Evolutionary conservation across 1,139 yeast species (phyloP), one percentile per base, ranked within the genome.

Genomic region (Candida gigantensis): DNA sequence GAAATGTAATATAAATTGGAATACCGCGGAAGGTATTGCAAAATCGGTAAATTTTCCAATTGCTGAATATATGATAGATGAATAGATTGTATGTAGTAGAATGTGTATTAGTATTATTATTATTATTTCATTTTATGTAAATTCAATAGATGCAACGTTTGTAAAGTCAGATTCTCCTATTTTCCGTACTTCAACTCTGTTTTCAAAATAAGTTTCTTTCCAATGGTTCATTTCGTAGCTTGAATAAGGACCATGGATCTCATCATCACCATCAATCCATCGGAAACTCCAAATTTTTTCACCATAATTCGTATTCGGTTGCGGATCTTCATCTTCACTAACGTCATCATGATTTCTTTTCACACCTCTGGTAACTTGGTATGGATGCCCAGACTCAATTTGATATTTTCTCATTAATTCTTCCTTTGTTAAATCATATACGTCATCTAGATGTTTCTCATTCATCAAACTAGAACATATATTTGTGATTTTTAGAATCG

Each of bases 1-100:
- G 88, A 77, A 71, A 47, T 72, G 81, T 44, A 81, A 79, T 47
- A 72, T 79, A 11, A 63, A 71, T 28, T 81, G 81, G 78, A 61
- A 66, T 5, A 67, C 73, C 19, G 72, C 78, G 5, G 68, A 70
- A 40, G 57, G 61, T 13, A 55, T 82, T 9, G 78, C 88, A 0
- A 55, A 61, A 19, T 81, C 77, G 27, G 55, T 82, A 14, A 60
- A 66, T n/a, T 72, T 84, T 42, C 81, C 79, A 0, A 57, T 83
- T 3, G 68, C 65, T 16, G 75, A 72, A 34, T 83, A 77, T 47
- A 43, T 81, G 24, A 36, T 32, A 30, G 53, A 50, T 14, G 65
- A 62, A 16, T 57, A 46, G 37, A 24, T 26, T n/a, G n/a, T n/a
- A n/a, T n/a, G n/a, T n/a, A n/a, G n/a, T n/a, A n/a, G n/a, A n/a